Evolutionary conservation across 345 rosid genomes (phyloP).

Genomic region (Punica granatum): DNA sequence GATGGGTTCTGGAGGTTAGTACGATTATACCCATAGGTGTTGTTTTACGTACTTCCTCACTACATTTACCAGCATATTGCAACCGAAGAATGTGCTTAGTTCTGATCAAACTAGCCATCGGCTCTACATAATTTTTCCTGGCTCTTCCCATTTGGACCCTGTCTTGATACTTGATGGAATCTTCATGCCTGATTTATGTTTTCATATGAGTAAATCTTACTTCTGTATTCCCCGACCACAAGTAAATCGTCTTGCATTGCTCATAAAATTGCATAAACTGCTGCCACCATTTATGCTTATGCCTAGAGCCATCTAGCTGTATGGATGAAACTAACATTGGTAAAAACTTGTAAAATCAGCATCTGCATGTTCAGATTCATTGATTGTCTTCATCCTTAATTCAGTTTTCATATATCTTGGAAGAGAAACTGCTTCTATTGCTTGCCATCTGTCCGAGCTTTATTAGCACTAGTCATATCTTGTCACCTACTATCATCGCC

Average conservation of each 20-base stretch:
- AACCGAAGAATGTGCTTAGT: background rate
- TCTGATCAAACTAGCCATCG: background rate
- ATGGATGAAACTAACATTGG: background rate
- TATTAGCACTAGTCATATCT: too few species aligned
- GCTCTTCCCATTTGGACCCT: background rate
- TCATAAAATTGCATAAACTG: background rate
- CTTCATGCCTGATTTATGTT: background rate
- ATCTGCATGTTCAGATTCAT: background rate
- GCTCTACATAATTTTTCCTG: too few species aligned
- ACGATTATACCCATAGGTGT: background rate
- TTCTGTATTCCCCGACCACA: too few species aligned
- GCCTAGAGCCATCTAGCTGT: background rate
- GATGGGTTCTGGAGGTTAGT: conserved; percentile 93
- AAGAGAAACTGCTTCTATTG: background rate
- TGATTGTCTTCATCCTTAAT: background rate
- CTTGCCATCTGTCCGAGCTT: too few species aligned
- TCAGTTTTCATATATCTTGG: background rate
- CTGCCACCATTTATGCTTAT: background rate
- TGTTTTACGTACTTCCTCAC: background rate
- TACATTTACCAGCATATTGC: background rate
- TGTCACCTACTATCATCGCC: background rate
- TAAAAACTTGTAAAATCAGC: background rate
- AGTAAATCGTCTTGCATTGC: background rate
- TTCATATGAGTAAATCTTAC: background rate
- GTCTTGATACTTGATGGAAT: background rate